Percentiles rank a stretch among this genome's conserved stretches.
These are phyloP conservation scores for Polytrichum commune DNA, from an alignment of 225 moss, liverwort and hornwort species.

Conservation along the genomic window DNA sequence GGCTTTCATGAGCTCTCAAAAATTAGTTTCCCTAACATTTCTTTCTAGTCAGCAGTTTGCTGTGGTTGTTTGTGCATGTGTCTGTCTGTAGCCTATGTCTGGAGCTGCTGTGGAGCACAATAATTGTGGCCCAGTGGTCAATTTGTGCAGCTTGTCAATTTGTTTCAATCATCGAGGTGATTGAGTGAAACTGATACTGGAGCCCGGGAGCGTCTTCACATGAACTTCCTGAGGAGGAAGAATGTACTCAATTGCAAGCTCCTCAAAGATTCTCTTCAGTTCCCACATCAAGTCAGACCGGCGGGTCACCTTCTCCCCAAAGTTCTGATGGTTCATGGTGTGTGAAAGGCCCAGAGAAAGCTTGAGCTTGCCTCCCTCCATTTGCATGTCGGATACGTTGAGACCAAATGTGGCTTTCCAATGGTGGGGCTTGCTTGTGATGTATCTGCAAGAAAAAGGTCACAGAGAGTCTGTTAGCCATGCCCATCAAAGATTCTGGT, in stretches of 20 bases:
- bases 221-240: slow-evolving; percentile 38
- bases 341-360: slow-evolving; percentile 35
- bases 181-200: neutral
- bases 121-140: neutral
- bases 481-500: too few species aligned
- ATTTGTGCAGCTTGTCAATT: neutral
- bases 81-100: neutral
- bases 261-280: slow-evolving; percentile 27
- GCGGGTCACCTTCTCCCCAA: slow-evolving; percentile 47
- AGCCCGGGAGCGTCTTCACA: slow-evolving; percentile 5
- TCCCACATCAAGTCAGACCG: slow-evolving; percentile 42
- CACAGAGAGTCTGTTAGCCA: too few species aligned
- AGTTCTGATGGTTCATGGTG: slow-evolving; percentile 54
- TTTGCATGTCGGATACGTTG: slow-evolving; percentile 31
- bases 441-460: slow-evolving; percentile 30
- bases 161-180: neutral
- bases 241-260: slow-evolving; percentile 41
- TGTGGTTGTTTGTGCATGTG: neutral
- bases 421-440: slow-evolving; percentile 35
- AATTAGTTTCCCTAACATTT: neutral
- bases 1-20: neutral
- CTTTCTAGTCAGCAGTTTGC: neutral
- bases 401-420: slow-evolving; percentile 33
- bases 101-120: neutral
- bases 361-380: slow-evolving; percentile 46